A percentile compares a stretch with the other conserved stretches of the same genome.
Conservation (phyloP, 176 grass and related monocot genomes). For the Triticum turgidum region DNA sequence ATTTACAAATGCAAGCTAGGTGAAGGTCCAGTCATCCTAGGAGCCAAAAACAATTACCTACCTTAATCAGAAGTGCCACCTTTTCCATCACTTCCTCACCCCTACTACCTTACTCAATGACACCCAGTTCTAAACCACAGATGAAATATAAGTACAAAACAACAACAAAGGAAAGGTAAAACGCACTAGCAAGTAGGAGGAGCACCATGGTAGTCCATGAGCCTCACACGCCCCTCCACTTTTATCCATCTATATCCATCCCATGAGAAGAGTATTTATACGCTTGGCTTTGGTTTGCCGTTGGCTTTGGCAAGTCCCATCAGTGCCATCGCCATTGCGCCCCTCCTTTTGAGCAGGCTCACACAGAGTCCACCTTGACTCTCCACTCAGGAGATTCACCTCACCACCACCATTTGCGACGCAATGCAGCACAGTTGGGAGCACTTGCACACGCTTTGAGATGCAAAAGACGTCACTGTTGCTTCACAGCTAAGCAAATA, state of each 20-base stretch:
- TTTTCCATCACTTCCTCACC: neutral
- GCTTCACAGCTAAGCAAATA: slow-evolving; percentile 51
- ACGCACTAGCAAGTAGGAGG: neutral
- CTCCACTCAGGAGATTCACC: slow-evolving; percentile 60
- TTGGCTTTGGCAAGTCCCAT: slow-evolving; percentile 37
- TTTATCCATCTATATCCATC: slow-evolving; percentile 26
- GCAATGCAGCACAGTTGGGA: neutral
- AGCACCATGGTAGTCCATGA: neutral
- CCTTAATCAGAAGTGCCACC: slow-evolving; percentile 9
- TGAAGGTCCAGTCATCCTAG: slow-evolving; percentile 45
- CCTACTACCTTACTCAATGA: neutral
- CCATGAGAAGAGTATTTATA: slow-evolving; percentile 37
- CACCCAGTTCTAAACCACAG: slow-evolving; percentile 7
- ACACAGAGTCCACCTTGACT: slow-evolving; percentile 35
- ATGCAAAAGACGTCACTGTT: slow-evolving; percentile 41
- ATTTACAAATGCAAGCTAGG: slow-evolving; percentile 4
- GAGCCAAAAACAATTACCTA: slow-evolving; percentile 10
- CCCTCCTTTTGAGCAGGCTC: slow-evolving; percentile 22
- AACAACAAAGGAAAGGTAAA: neutral
- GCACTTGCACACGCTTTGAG: slow-evolving; percentile 6
- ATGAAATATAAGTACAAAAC: neutral
- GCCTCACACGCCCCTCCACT: slow-evolving; percentile 1
- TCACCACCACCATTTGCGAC: neutral
- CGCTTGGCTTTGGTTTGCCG: neutral
- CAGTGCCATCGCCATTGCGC: slow-evolving; percentile 29